Evolutionary conservation across 2,329 filamentous ascomycete genomes (phyloP), one percentile per base, ranked within the genome.

Genomic region (Leptographium galeiforme): DNA sequence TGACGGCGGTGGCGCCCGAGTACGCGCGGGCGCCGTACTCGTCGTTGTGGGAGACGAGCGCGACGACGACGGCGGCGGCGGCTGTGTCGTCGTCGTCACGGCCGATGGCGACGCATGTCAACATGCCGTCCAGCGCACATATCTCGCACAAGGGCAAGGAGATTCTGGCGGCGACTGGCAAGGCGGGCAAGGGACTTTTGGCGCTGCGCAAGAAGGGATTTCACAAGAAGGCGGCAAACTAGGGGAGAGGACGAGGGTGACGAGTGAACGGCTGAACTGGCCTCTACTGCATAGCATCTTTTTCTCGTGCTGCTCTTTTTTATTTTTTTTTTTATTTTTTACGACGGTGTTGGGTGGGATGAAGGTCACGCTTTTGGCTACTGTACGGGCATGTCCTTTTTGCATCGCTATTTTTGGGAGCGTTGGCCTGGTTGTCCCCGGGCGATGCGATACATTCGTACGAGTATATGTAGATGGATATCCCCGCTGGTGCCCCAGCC

Each of bases 141-240:
- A 79, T 90, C 65, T 85, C 88, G 61, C 78, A 83, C 41, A 91
- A 90, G 72, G 84, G 90, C 66, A 96, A 95, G 71, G 89, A 94
- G 62, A 72, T 96, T 33, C 76, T 96, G 64, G 87, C 93, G 59
- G 84, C 85, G 25, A 90, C 90, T 53, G 89, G 88, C 52, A 89
- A 88, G 65, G 88, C 89, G 55, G 89, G 90, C 49, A 95, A 95
- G 72, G 91, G 90, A 51, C 69, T 96, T 58, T 84, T 96, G 67
- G 89, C 86, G 59, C 95, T 95, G 71, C 88, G 90, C 60, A 91
- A 87, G 71, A 91, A 79, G 70, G 91, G 88, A 68, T 82, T 95
- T 66, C 55, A 56, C 52, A 56, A 56, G 48, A 59, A 59, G 56
- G 46, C 53, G 19, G 14, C 40, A 8, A 36, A 36, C 18, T 36